Evolutionary conservation across 768 basidiomycete species (phyloP).

Genomic region (Sporobolomyces phaffii): DNA sequence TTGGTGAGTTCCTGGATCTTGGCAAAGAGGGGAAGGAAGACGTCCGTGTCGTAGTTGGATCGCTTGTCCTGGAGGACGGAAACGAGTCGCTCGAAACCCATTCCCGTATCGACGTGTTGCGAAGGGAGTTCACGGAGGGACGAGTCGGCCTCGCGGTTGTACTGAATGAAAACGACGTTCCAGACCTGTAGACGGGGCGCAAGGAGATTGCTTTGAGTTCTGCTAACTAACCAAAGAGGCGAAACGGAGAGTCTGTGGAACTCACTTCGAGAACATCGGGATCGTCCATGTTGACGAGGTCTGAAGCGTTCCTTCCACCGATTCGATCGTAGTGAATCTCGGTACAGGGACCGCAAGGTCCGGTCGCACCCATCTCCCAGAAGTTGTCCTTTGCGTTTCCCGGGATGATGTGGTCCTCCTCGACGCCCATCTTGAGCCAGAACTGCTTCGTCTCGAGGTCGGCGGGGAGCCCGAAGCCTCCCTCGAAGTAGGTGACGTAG

Average conservation of each 20-base stretch:
- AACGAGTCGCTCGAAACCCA: conserved; percentile 98
- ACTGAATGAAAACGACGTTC: conserved; percentile 99
- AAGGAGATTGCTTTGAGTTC: neutral
- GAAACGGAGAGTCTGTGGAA: neutral
- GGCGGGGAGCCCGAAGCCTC: conserved; percentile 78
- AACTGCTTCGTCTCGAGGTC: conserved; percentile 80
- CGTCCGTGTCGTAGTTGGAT: conserved; percentile 97
- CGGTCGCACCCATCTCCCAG: conserved; percentile 94
- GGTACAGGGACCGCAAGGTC: conserved; percentile 95
- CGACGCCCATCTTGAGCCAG: conserved; percentile 83
- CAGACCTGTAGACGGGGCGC: conserved; percentile 61
- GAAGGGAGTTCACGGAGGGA: conserved; percentile 72
- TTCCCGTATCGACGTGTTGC: conserved; percentile 96
- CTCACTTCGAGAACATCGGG: conserved; percentile 76
- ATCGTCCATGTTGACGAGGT: conserved; percentile 91
- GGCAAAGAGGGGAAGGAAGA: conserved; percentile 81
- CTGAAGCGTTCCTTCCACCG: conserved; percentile 89
- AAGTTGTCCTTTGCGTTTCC: conserved; percentile 97
- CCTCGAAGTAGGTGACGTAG: conserved; percentile 97
- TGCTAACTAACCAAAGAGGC: no score
- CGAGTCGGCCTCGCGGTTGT: conserved; percentile 87
- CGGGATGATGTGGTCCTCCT: conserved; percentile 83
- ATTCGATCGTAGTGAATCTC: conserved; percentile 97
- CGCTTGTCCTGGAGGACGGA: conserved; percentile 82
- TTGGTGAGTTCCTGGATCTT: conserved; percentile 83